Evolutionary conservation across 306 rosid genomes (phyloP), one percentile per base, ranked within the genome.

Genomic region (Trifolium fragiferum): DNA sequence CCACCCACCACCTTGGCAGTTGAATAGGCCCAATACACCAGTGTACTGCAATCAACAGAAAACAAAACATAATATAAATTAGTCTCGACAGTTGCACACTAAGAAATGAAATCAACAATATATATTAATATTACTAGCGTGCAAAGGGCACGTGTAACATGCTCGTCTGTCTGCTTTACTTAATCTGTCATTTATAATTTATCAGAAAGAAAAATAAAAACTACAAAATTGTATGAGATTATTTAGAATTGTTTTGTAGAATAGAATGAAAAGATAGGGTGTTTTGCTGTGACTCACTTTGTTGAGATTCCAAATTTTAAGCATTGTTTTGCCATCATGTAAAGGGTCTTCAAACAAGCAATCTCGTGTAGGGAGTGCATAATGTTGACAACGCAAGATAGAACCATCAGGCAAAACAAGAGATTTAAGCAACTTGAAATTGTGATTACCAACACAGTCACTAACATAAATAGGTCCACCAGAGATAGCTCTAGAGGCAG

Each of bases 1-100:
- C 97, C 95, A 89, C 16, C 92, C 95, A 30, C 95, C 95, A 61
- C 93, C 97, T 91, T 91, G 95, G 82, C 95, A 89, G 47, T 91
- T 89, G 20, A 91, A 91, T 18, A 84, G 6, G 7, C 95, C 95
- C 65, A 91, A 68, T 30, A 88, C 91, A n/a, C 91, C 91, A 0
- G 90, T 69, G 43, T 72, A 83, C 97, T 91, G 78, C 18, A 54
- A 7, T 53, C 60, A 19, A 53, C 18, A 12, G 6, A 73, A 46
- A 58, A 73, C 9, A 37, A 18, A 35, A 32, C 5, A 67, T 14
- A 3, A 2, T 47, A 5, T n/a, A 32, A 27, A n/a, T 64, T 37
- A 37, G 10, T 37, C 40, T 37, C 40, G 2, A 37, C 40, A 8
- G 10, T 37, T 37, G 40, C 40, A 8, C 9, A 37, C 40, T 6